A percentile compares a stretch with the other conserved stretches of the same genome.
phyloP scores from a whole-genome alignment of 73 alveolate species.

The Tetrahymena borealis region DNA sequence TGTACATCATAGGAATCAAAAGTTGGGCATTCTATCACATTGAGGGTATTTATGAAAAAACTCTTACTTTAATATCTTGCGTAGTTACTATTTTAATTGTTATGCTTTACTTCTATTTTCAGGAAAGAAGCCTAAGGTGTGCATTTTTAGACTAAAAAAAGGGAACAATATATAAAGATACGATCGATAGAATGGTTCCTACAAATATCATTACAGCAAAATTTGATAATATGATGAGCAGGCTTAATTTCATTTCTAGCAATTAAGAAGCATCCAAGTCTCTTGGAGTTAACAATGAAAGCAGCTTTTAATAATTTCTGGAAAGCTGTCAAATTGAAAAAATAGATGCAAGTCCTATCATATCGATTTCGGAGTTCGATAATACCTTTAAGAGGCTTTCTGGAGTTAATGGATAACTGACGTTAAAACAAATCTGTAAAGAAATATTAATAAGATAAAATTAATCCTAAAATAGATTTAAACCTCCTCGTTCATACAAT shows the following conservation, averaged over 20 bases:
- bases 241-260: background rate
- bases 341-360: background rate
- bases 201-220: background rate
- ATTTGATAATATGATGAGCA: background rate
- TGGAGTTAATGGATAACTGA: background rate
- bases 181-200: background rate
- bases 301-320: background rate
- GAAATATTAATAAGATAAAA: background rate
- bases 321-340: background rate
- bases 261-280: background rate
- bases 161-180: background rate
- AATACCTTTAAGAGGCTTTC: background rate
- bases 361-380: background rate
- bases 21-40: background rate
- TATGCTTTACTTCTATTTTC: background rate
- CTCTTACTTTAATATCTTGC: background rate
- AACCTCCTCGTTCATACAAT: no score
- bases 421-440: background rate
- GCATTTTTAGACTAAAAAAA: background rate
- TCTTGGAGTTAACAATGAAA: background rate
- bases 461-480: background rate
- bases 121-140: background rate
- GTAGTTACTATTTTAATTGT: background rate
- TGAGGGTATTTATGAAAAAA: background rate
- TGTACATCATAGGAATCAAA: background rate